These are phyloP conservation scores for Inosperma sp. DNA, from an alignment of 768 basidiomycete species.

Conservation along the genomic window DNA sequence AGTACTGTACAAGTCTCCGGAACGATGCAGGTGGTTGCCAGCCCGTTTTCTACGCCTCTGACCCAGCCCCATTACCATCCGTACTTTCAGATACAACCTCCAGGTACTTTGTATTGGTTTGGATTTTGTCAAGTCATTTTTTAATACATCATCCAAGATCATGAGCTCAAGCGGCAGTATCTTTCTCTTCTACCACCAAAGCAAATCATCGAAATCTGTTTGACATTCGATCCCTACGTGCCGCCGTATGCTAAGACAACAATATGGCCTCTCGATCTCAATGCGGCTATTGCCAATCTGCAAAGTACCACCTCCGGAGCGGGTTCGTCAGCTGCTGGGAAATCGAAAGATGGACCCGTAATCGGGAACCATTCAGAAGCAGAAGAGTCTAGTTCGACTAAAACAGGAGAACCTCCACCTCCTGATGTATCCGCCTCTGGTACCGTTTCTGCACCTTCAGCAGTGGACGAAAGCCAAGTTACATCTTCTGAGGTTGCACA, in stretches of 20 bases:
- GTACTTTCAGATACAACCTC: constrained; percentile 16
- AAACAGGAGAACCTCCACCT: constrained; percentile 10
- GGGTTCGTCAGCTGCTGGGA: constrained; percentile 18
- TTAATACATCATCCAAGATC: constrained; percentile 37
- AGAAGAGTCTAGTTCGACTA: background rate
- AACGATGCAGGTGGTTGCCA: constrained; percentile 54
- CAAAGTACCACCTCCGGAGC: constrained; percentile 29
- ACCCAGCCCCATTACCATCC: constrained; percentile 26
- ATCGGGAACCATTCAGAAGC: constrained; percentile 20
- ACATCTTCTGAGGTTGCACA: background rate
- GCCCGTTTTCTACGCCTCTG: constrained; percentile 34
- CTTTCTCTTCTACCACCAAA: constrained; percentile 59
- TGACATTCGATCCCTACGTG: constrained; percentile 65
- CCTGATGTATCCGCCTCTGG: constrained; percentile 15
- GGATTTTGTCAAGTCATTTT: constrained; percentile 9
- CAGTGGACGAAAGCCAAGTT: constrained; percentile 22
- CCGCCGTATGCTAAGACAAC: constrained; percentile 57
- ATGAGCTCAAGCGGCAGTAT: constrained; percentile 69
- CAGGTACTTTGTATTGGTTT: constrained; percentile 19
- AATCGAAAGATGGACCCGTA: constrained; percentile 18
- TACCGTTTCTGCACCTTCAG: constrained; percentile 15
- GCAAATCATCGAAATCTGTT: constrained; percentile 77
- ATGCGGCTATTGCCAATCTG: constrained; percentile 55
- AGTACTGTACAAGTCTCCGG: constrained; percentile 69
- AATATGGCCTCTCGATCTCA: constrained; percentile 72